Evolutionary conservation across 345 rosid genomes (phyloP).

Genomic region (Cardiospermum halicacabum): DNA sequence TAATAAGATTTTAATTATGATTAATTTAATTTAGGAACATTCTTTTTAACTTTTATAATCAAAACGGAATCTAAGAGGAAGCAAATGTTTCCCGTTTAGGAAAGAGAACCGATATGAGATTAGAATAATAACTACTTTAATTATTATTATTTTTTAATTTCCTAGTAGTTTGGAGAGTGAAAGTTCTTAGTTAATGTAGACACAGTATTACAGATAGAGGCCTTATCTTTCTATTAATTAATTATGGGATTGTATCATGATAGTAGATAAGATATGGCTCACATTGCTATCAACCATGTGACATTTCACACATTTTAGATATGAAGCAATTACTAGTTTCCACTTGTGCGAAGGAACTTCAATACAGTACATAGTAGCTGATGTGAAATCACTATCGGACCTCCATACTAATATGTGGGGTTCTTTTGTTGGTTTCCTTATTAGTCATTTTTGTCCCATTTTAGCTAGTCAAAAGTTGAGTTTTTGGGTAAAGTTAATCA

Average conservation of each 20-base stretch:
- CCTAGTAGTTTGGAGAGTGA: too few relatives aligned
- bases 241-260: conserved; percentile 12
- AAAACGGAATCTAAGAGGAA: background rate
- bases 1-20: too few relatives aligned
- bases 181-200: background rate
- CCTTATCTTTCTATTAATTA: conserved; percentile 7
- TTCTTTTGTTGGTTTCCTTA: background rate
- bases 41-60: background rate
- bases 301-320: conserved; percentile 5
- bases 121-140: too few relatives aligned
- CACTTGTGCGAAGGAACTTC: conserved; percentile 11
- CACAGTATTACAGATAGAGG: background rate
- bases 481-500: background rate
- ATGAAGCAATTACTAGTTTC: background rate
- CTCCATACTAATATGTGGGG: background rate
- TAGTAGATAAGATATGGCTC: conserved; percentile 13
- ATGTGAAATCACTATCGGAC: background rate
- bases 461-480: background rate
- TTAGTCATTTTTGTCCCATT: background rate
- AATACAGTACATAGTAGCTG: background rate
- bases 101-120: background rate
- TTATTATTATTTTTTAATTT: too few relatives aligned
- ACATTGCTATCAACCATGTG: conserved; percentile 16
- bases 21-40: background rate
- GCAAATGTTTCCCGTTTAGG: background rate